Evolutionary conservation across 1,139 yeast species (phyloP).

Genomic region (Pichia sp.): DNA sequence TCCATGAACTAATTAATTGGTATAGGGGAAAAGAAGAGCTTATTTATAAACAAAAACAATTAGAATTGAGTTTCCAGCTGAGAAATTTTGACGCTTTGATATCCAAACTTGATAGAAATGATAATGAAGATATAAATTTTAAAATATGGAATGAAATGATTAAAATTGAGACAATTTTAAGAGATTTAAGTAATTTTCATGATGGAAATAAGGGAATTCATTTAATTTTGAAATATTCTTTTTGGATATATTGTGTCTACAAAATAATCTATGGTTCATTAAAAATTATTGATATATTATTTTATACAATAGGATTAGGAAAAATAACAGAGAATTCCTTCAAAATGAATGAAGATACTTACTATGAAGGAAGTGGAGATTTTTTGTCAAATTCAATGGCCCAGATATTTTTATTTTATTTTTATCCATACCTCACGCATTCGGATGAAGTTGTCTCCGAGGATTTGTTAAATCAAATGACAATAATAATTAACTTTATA

Average conservation of each 20-base stretch:
- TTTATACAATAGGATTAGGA: slow-evolving; percentile 3
- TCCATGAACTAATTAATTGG: slow-evolving; percentile 18
- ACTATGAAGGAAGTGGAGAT: slow-evolving; percentile 32
- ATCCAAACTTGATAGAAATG: background rate
- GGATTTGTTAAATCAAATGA: slow-evolving; percentile 31
- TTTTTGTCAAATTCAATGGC: slow-evolving; percentile 63
- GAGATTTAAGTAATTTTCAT: slow-evolving; percentile 2
- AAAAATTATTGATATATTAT: slow-evolving; percentile 1
- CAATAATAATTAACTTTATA: slow-evolving; percentile 55
- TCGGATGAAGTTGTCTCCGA: slow-evolving; percentile 2
- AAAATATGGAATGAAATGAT: slow-evolving; percentile 2
- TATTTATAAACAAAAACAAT: slow-evolving; percentile 6
- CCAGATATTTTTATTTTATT: slow-evolving; percentile 27
- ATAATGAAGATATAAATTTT: background rate
- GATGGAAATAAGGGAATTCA: slow-evolving; percentile 1
- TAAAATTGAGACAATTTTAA: slow-evolving; percentile 7
- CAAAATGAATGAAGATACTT: slow-evolving; percentile 9
- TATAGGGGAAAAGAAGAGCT: slow-evolving; percentile 14
- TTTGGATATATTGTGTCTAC: slow-evolving; percentile 60
- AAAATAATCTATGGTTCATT: slow-evolving; percentile 35
- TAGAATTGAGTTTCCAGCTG: slow-evolving; percentile 15
- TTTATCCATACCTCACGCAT: too few species aligned
- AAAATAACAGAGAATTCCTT: background rate
- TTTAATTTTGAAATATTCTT: slow-evolving; percentile 16
- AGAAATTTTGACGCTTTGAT: background rate